Evolutionary conservation across 2,329 filamentous ascomycete species (phyloP).

Genomic region (Blastomyces parvus): DNA sequence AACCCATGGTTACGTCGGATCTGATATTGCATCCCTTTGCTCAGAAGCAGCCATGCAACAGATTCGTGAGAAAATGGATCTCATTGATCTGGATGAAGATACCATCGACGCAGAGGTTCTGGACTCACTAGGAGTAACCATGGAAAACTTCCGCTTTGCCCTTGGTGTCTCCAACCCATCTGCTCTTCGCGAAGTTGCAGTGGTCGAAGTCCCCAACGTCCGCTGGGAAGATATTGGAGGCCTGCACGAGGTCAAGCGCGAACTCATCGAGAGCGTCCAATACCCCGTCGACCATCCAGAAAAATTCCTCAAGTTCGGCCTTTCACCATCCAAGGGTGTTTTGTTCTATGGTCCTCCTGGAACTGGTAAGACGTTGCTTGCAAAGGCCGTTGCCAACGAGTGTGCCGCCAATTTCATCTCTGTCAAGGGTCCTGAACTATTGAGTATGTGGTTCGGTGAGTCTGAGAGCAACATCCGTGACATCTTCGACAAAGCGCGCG

Average conservation of each 20-base stretch:
- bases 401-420: constrained; percentile 99
- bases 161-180: constrained; percentile 98
- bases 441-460: constrained; percentile 99
- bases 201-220: constrained; percentile 98
- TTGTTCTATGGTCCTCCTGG: constrained; percentile 97
- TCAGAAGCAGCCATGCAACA: constrained; percentile 99
- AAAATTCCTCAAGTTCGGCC: constrained; percentile 99
- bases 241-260: constrained; percentile 95
- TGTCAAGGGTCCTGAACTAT: constrained; percentile 93
- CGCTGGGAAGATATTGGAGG: constrained; percentile 99
- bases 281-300: constrained; percentile 99
- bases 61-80: constrained; percentile 99
- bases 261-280: constrained; percentile 97
- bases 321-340: constrained; percentile 95
- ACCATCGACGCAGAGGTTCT: constrained; percentile 98
- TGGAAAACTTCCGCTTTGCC: constrained; percentile 99
- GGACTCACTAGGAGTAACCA: constrained; percentile 94
- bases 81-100: constrained; percentile 97
- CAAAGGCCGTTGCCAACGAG: constrained; percentile 98
- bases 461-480: constrained; percentile 99
- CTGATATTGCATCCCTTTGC: constrained; percentile 94
- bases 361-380: constrained; percentile 99
- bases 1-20: constrained; percentile 98
- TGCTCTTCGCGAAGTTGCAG: constrained; percentile 93
- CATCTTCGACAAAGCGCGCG: constrained; percentile 99